Evolutionary conservation across 2,329 filamentous ascomycete species (phyloP).

Genomic region (Cercospora citrullina): DNA sequence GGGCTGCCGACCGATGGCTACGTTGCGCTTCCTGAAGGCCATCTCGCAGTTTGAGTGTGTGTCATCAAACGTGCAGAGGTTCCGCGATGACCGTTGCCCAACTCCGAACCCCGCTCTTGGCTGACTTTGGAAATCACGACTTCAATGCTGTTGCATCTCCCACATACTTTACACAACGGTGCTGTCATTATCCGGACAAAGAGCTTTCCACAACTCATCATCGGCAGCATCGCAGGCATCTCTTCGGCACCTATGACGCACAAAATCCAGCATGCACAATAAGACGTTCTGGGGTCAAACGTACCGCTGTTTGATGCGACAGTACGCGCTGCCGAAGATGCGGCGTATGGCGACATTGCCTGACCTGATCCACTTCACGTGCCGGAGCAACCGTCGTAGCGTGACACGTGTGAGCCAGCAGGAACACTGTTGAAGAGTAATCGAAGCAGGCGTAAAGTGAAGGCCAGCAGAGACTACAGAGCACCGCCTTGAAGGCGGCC

Average conservation of each 20-base stretch:
- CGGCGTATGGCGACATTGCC: not conserved
- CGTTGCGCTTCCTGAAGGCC: constrained; percentile 33
- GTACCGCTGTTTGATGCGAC: not conserved
- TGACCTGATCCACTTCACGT: not conserved
- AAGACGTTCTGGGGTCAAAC: not conserved
- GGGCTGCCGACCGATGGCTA: constrained; percentile 20
- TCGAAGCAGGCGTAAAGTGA: not conserved
- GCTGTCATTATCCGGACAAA: not conserved
- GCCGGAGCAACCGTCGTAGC: not conserved
- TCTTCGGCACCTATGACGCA: not conserved
- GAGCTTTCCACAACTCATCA: not conserved
- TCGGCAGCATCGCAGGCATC: not conserved
- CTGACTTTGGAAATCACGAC: not conserved
- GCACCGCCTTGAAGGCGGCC: not conserved
- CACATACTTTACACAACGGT: no score
- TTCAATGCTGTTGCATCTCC: no score
- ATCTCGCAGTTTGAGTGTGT: constrained; percentile 13
- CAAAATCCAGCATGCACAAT: not conserved
- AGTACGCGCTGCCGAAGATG: not conserved
- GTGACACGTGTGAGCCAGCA: not conserved
- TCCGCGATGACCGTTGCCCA: not conserved
- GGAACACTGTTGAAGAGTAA: not conserved
- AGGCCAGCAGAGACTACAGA: not conserved
- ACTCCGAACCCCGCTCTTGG: constrained; percentile 1
- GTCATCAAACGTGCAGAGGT: not conserved